Base-by-base conservation (phyloP, 495 filamentous ascomycete genomes). In the Bacidia rubella region DNA sequence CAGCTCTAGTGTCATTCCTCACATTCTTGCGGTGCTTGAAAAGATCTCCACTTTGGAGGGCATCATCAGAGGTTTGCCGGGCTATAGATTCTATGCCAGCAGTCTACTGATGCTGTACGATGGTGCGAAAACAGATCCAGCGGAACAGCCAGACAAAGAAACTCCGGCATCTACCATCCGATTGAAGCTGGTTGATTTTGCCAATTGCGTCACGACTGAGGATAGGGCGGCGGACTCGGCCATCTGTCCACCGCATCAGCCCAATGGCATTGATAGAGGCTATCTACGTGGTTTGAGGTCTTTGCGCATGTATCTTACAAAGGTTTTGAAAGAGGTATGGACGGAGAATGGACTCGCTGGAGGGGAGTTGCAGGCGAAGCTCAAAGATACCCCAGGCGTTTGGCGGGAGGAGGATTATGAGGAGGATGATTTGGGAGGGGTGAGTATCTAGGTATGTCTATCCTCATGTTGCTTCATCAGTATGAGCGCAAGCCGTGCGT, bases 141-240 rank as follows among this genome's bases (percentile, higher is more conserved):
- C 29, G 5, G 29, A 35, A 15, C 5, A 35, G 5, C 15, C 29
- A 35, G 65, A 64, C 12, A 66, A 62, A 43, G 69, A 61, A 52
- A 61, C 60, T 52, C 64, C 68, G 10, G 51, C 54, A 4, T 58
- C 59, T 9, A 74, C 81, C 47, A 86, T 98, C 54, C 84, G 94
- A 60, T 76, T 98, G 63, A 96, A 96, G 66, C 94, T 98, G 63
- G 90, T 95, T 42, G 92, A 98, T 64, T 98, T 98, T 71, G 92
- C 92, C 23, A 98, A 98, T 62, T 96, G 90, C 57, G 83, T 97
- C 7, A 95, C 88, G 10, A 84, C 86, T 2, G 87, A 90, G 49
- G 87, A 95, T 60, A 66, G 72, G 26, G 54, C 79, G 17, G 66
- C 80, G 21, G 70, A 80, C 5, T 70, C 75, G 50, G 76, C 78